Evolutionary conservation across 1,284 basidiomycete genomes (phyloP), one percentile per base, ranked within the genome.

Genomic region (Heterobasidion occidentale): DNA sequence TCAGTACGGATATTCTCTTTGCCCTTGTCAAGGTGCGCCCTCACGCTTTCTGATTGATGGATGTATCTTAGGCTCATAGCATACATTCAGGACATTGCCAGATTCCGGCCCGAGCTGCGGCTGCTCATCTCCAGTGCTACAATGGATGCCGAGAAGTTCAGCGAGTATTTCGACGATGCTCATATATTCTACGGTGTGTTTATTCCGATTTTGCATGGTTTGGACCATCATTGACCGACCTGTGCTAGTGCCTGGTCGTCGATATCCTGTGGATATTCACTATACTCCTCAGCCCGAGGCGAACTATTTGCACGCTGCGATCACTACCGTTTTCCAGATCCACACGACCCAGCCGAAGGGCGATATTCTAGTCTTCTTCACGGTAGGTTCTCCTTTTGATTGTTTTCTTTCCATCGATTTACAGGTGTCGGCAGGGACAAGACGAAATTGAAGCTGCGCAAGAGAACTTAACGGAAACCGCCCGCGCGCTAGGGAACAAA

Each of bases 261-360:
- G 92, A 64, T 99, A 94, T 72, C 94, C 97, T 11, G 97, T 99
- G 59, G 97, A 99, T 68, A 96, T 99, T 60, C 94, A 97, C 70
- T 98, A 98, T 75, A 99, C 94, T 36, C 93, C 93, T 19, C 94
- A 97, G 68, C 94, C 95, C 1, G 94, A 97, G 74, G 94, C 95
- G 50, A 98, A 99, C 71, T 99, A 99, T 68, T 84, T 99, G 35
- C 95, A 99, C 68, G 97, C 97, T 7, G 94, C 96, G 35, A 96
- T 99, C 67, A 99, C 96, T 5, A 99, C 97, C 7, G 86, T 99
- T 34, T 97, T 99, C 73, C 97, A 99, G 70, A 99, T 99, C 49
- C 97, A 99, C 70, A 98, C 95, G 1, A 98, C 96, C 0, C 96
- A 99, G 65, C 94, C 95, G 0, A 92, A 90, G 65, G 97, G 97